Evolutionary conservation across 148 eudicot species (phyloP), one percentile per base, ranked within the genome.

Genomic region (Arbutus unedo): DNA sequence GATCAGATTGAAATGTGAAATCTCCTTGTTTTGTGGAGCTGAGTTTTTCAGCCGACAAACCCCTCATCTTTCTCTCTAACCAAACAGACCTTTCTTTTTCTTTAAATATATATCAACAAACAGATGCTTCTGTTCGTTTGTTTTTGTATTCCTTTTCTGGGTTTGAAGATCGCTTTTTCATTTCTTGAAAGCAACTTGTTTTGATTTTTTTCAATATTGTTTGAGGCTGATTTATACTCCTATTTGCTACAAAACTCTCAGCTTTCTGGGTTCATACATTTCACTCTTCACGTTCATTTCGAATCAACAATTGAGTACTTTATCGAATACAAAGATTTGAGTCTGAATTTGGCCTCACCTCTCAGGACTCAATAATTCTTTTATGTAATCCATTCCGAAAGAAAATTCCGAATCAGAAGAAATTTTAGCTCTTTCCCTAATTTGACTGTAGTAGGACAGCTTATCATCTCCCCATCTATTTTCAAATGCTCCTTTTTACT

Each of bases 261-360:
- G 9, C 7, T 48, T 38, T 74, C 77, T 14, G 25, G 55, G 54
- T 21, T 14, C 54, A 47, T 23, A 31, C 8, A 23, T 67, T 14
- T 56, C 18, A 16, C 16, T 3, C 19, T 50, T 50, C 21, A 64
- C 5, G 9, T 62, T 4, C 68, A 21, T 21, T 71, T 43, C 8
- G 75, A 71, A 44, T 44, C 49, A 44, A 15, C 21, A 44, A 31
- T 71, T 43, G 6, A 11, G 19, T 44, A 16, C 50, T 71, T 41
- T 16, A 41, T 71, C n/a, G n/a, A 44, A 43, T 4, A 6, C 38
- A 4, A 4, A 44, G n/a, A 2, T 43, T 71, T 70, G n/a, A 18
- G 75, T 43, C 47, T 68, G 73, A 70, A 70, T 70, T 70, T 4
- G 8, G 74, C 48, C 49, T 70, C 74, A 70, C 41, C 67, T 19